Base-by-base conservation (phyloP, 2,329 filamentous ascomycete species). In the Aspergillus eucalypticola region DNA sequence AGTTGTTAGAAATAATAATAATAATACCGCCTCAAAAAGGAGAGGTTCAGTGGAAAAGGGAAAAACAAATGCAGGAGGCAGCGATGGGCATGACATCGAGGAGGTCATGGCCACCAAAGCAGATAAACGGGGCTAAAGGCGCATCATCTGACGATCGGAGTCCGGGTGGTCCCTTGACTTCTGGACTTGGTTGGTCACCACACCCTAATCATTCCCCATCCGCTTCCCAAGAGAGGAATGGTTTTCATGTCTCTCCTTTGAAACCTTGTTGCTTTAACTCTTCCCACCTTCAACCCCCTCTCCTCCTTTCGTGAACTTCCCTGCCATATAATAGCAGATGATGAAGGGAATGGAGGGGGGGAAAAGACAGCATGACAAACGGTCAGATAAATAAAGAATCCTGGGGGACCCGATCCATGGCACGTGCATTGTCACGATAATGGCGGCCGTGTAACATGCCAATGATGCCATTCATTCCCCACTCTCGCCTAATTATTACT, bases 111-210 rank as follows among this genome's bases (percentile, higher is more conserved):
- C 44, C 44, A 27, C 46, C 29, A 29, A 27, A 27, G 25, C 23
- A 15, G 21, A 27, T 49, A 25, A 46, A 27, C 13, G 46, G 46
- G 46, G 46, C 46, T 50, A 50, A 49, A 50, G 46, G 46, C 46
- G 46, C 46, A 50, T 50, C 46, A 50, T 50, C 46, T 50, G 46
- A 50, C 46, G 46, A 50, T 50, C 46, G 25, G 46, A 29, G 25
- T 29, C 46, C 23, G 23, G 17, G 23, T 50, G 46, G 46, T 29
- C 46, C 46, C 46, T 50, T 49, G 44, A 49, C 23, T 8, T 27
- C 46, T 50, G 11, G 44, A 29, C 23, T 8, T 27, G 21, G 44
- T 49, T 49, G 44, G 46, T 50, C 25, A 50, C n/a, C 25, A 23
- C 23, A 6, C 21, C 46, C 11, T 27, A 27, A 44, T 21, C 41